Percentiles rank a stretch among this genome's conserved stretches.
Evolutionary conservation across 306 rosid genomes (phyloP).

Genomic region (Luffa aegyptiaca): DNA sequence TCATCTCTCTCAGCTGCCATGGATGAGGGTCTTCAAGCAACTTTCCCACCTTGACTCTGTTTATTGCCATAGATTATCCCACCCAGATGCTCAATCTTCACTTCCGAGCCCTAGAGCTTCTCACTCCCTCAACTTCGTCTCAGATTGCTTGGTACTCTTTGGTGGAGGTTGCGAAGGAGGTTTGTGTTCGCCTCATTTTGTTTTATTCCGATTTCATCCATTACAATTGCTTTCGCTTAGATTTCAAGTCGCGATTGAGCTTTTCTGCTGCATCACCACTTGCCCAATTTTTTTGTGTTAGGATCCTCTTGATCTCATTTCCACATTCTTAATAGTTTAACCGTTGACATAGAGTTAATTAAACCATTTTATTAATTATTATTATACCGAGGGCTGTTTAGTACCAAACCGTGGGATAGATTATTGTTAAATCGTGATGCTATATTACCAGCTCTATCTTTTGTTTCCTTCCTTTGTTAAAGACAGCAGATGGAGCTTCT

Average conservation of each 20-base stretch:
- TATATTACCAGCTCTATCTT: neutral
- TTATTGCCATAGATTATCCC: conserved; percentile 35
- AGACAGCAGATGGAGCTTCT: neutral
- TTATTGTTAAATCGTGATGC: neutral
- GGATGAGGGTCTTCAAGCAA: conserved; percentile 73
- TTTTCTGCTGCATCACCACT: neutral
- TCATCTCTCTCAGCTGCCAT: conserved; percentile 31
- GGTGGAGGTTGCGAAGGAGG: conserved; percentile 97
- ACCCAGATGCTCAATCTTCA: conserved; percentile 27
- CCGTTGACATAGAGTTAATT: neutral
- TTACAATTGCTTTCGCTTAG: neutral
- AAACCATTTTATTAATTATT: neutral
- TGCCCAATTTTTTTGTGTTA: neutral
- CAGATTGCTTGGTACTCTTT: conserved; percentile 65
- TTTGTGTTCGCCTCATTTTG: conserved; percentile 21
- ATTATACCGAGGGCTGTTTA: neutral
- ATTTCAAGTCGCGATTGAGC: neutral
- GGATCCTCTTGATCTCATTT: neutral
- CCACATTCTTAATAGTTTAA: neutral
- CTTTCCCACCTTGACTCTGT: conserved; percentile 44
- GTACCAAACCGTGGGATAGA: neutral
- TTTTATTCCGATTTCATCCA: neutral
- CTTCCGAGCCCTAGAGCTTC: conserved; percentile 79
- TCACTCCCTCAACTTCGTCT: conserved; percentile 87
- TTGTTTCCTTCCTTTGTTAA: neutral